These are phyloP conservation scores for Phylloporus rhodoxanthus DNA, from an alignment of 768 basidiomycete genomes.

Conservation along the genomic window DNA sequence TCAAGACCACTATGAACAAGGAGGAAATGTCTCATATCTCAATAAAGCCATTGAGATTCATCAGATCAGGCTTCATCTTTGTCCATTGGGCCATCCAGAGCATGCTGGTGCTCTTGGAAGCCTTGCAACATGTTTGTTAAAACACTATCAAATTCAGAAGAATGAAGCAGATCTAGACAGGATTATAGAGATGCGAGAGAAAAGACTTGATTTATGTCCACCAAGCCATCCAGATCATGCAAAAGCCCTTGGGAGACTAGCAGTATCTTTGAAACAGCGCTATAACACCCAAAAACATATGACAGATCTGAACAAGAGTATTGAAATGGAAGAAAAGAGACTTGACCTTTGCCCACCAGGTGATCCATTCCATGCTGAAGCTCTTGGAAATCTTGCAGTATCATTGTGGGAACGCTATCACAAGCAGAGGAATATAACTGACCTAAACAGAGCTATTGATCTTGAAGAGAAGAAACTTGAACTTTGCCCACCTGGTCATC, in stretches of 20 bases:
- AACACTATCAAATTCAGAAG: too few species aligned
- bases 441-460: neutral
- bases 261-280: too few species aligned
- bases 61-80: too few species aligned
- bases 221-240: neutral
- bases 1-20: too few species aligned
- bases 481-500: neutral
- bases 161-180: neutral
- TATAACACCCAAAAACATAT: too few species aligned
- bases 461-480: neutral
- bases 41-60: too few species aligned
- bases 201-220: neutral
- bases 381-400: neutral
- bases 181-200: neutral
- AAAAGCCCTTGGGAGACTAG: neutral
- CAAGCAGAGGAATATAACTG: neutral
- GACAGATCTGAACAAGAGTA: neutral
- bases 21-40: too few species aligned
- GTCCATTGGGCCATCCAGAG: too few species aligned
- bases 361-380: neutral
- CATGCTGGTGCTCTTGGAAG: too few species aligned
- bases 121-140: too few species aligned
- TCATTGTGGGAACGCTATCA: neutral
- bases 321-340: neutral
- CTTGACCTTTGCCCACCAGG: neutral